These are phyloP conservation scores for Cystobasidium tubakii DNA, from an alignment of 768 basidiomycete species.

Conservation along the genomic window DNA sequence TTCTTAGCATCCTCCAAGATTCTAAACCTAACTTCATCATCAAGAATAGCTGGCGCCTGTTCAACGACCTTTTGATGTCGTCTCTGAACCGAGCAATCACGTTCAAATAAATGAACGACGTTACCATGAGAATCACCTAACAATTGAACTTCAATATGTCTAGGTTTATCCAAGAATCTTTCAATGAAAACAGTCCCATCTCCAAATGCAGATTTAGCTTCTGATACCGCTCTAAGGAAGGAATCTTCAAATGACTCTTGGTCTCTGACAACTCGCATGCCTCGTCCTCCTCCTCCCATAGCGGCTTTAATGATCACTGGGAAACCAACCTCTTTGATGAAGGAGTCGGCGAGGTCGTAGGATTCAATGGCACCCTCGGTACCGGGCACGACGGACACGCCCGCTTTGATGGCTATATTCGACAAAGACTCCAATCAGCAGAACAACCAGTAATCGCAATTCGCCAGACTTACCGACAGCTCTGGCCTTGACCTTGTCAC, in stretches of 20 bases:
- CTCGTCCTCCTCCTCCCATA: conserved; percentile 75
- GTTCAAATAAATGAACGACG: conserved; percentile 95
- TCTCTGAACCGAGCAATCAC: conserved; percentile 96
- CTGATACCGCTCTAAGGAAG: conserved; percentile 86
- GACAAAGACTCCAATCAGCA: not conserved
- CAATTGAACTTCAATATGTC: conserved; percentile 95
- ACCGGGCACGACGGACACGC: conserved; percentile 94
- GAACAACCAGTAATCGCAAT: too few relatives aligned
- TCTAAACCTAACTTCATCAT: conserved; percentile 80
- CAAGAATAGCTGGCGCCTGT: conserved; percentile 91
- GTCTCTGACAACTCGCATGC: conserved; percentile 97
- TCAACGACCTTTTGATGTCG: conserved; percentile 97
- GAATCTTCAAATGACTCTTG: conserved; percentile 81
- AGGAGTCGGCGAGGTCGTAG: conserved; percentile 72
- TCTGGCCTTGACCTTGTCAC: conserved; percentile 98
- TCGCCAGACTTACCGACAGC: conserved; percentile 55
- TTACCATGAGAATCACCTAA: conserved; percentile 87
- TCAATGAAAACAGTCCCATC: conserved; percentile 99
- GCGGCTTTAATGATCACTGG: conserved; percentile 95
- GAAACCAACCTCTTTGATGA: conserved; percentile 94
- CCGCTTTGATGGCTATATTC: conserved; percentile 68
- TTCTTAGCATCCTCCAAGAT: conserved; percentile 88
- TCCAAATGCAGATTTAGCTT: conserved; percentile 94
- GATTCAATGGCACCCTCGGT: conserved; percentile 85
- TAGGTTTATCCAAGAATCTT: conserved; percentile 89